These are phyloP conservation scores for Aquilaria malaccensis DNA, from an alignment of 345 rosid genomes.

Conservation along the genomic window DNA sequence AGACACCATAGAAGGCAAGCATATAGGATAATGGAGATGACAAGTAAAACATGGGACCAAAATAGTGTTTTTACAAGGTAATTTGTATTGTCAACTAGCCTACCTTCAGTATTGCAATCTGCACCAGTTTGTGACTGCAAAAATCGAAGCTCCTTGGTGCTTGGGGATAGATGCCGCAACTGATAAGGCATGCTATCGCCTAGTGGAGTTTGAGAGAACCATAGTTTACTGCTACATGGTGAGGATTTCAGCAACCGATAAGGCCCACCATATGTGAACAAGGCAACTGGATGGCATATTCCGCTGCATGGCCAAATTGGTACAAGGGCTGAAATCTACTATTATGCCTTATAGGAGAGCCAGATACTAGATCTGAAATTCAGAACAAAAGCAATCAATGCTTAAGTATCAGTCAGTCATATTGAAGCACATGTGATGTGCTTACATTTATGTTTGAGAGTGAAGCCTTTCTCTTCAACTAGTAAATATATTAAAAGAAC, in stretches of 20 bases:
- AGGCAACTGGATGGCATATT: constrained; percentile 14
- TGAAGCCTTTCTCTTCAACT: too few relatives aligned
- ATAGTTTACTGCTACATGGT: constrained; percentile 13
- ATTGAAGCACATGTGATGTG: too few relatives aligned
- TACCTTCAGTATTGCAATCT: constrained; percentile 19
- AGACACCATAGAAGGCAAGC: too few relatives aligned
- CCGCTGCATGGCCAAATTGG: constrained; percentile 1
- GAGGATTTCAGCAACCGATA: constrained; percentile 12
- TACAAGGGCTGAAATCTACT: constrained; percentile 13
- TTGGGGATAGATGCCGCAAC: constrained; percentile 19
- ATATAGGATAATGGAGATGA: too few relatives aligned
- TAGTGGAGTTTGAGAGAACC: constrained; percentile 14
- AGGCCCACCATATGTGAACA: constrained; percentile 9
- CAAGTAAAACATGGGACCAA: too few relatives aligned
- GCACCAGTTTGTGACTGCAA: constrained; percentile 11
- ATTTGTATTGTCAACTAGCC: neutral
- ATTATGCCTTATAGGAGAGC: constrained; percentile 10
- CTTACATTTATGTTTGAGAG: too few relatives aligned
- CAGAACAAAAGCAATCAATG: too few relatives aligned
- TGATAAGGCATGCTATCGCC: constrained; percentile 10
- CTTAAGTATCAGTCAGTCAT: too few relatives aligned
- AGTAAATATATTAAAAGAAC: too few relatives aligned
- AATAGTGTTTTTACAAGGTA: neutral
- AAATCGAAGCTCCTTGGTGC: constrained; percentile 11
- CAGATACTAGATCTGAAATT: neutral